phyloP scores from a whole-genome alignment of 805 yeast genomes.

The Wickerhamiella parazyma region DNA sequence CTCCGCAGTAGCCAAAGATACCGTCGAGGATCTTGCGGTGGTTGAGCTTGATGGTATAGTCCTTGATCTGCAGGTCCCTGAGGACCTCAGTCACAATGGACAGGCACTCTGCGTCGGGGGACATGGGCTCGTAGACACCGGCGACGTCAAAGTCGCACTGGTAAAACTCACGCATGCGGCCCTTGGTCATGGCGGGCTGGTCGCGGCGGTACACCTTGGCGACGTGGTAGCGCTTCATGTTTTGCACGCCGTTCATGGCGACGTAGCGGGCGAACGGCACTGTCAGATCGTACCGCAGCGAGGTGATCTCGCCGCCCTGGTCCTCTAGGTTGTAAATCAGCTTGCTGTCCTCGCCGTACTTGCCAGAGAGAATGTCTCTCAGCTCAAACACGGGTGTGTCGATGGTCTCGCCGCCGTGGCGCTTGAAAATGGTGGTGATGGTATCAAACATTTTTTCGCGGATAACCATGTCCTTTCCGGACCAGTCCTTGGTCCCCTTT shows the following conservation, averaged over 20 bases:
- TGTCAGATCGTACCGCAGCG: slow-evolving; percentile 89
- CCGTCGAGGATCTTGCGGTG: slow-evolving; percentile 96
- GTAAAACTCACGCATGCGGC: slow-evolving; percentile 98
- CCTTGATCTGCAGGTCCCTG: slow-evolving; percentile 66
- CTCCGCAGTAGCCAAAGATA: slow-evolving; percentile 90
- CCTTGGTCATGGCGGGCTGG: slow-evolving; percentile 99
- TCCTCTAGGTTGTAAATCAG: slow-evolving; percentile 91
- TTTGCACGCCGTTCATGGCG: slow-evolving; percentile 85
- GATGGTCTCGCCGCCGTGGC: slow-evolving; percentile 96
- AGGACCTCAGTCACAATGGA: slow-evolving; percentile 75
- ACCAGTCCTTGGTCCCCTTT: slow-evolving; percentile 96
- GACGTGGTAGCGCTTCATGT: slow-evolving; percentile 87
- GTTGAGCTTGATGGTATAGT: slow-evolving; percentile 83
- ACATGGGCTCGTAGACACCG: slow-evolving; percentile 84
- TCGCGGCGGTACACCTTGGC: slow-evolving; percentile 98
- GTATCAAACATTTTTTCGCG: slow-evolving; percentile 76
- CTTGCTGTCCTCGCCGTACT: slow-evolving; percentile 97
- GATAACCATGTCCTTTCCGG: slow-evolving; percentile 92
- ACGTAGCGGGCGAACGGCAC: slow-evolving; percentile 97
- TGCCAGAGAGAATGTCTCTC: slow-evolving; percentile 89
- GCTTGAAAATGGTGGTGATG: slow-evolving; percentile 62
- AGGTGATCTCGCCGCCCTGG: slow-evolving; percentile 96
- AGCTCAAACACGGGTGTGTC: slow-evolving; percentile 98
- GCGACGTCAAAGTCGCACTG: slow-evolving; percentile 98
- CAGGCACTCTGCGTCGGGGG: slow-evolving; percentile 87